Conservation (phyloP, 1,139 yeast species). For the Diutina sp. region DNA sequence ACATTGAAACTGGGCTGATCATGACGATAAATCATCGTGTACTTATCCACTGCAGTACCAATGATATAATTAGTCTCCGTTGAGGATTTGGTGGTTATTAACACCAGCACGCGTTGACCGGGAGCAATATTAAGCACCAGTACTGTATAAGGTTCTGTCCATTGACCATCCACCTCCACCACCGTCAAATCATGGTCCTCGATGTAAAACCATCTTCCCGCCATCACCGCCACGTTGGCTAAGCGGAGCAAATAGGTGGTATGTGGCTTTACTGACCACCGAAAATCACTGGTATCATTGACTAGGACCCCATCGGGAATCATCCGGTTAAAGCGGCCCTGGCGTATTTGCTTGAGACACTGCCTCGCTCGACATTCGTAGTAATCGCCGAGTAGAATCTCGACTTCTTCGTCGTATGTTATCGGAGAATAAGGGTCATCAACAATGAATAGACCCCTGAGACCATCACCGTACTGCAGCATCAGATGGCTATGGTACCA, state of each 20-base stretch:
- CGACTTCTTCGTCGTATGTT: not conserved
- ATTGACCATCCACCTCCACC: not conserved
- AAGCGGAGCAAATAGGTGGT: not conserved
- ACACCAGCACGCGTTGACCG: not conserved
- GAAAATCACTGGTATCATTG: not conserved
- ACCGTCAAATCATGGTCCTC: not conserved
- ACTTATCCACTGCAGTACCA: not conserved
- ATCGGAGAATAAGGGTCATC: not conserved
- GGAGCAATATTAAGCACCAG: not conserved
- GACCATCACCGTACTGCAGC: constrained; percentile 1
- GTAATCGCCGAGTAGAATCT: not conserved
- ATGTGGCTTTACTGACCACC: not conserved
- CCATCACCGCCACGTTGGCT: not conserved
- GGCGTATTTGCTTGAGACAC: not conserved
- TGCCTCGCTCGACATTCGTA: not conserved
- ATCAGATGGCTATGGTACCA: not conserved
- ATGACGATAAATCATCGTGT: not conserved
- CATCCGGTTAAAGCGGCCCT: not conserved
- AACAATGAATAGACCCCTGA: not conserved
- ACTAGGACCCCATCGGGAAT: not conserved
- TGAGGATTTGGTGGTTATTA: not conserved
- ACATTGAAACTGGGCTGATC: not conserved
- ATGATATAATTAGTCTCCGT: not conserved
- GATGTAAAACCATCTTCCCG: not conserved
- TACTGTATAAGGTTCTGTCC: not conserved